A percentile compares a stretch with the other conserved stretches of the same genome.
phyloP scores from a whole-genome alignment of 2,329 filamentous ascomycete species.

The Dactylonectria estremocensis region DNA sequence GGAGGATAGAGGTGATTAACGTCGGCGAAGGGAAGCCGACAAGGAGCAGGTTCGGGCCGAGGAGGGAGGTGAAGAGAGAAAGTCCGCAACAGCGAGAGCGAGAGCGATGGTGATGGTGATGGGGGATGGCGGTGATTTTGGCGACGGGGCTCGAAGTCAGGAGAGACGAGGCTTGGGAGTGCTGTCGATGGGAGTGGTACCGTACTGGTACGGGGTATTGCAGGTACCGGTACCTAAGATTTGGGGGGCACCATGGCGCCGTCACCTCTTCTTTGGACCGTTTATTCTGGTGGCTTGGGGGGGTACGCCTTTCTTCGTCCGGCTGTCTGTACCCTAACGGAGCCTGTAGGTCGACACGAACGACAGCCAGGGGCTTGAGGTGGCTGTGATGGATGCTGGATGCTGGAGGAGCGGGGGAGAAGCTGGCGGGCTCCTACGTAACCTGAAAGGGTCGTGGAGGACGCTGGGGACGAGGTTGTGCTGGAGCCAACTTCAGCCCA shows the following conservation, averaged over 20 bases:
- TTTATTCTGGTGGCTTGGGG: not conserved
- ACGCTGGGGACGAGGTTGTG: not conserved
- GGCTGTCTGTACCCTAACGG: slow-evolving; percentile 14
- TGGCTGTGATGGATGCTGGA: slow-evolving; percentile 11
- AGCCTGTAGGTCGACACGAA: slow-evolving; percentile 28
- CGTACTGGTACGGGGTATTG: slow-evolving; percentile 23
- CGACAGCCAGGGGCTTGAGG: slow-evolving; percentile 25
- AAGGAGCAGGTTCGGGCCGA: slow-evolving; percentile 3
- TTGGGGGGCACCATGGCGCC: slow-evolving; percentile 16
- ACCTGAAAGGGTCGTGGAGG: not conserved
- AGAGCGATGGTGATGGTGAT: slow-evolving; percentile 24
- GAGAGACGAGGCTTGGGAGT: slow-evolving; percentile 33
- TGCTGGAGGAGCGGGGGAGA: slow-evolving; percentile 6
- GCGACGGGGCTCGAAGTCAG: slow-evolving; percentile 23
- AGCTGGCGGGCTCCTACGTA: not conserved
- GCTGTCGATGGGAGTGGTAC: slow-evolving; percentile 28
- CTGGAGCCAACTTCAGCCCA: slow-evolving; percentile 4
- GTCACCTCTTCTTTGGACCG: slow-evolving; percentile 17
- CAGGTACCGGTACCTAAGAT: slow-evolving; percentile 28
- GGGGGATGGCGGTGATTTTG: slow-evolving; percentile 25
- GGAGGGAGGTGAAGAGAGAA: slow-evolving; percentile 16
- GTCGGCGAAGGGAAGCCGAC: slow-evolving; percentile 18
- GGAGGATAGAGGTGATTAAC: slow-evolving; percentile 21
- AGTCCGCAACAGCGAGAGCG: not conserved
- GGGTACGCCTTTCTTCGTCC: slow-evolving; percentile 22